These are phyloP conservation scores for Cubamyces sp. DNA, from an alignment of 768 basidiomycete species.

Conservation along the genomic window DNA sequence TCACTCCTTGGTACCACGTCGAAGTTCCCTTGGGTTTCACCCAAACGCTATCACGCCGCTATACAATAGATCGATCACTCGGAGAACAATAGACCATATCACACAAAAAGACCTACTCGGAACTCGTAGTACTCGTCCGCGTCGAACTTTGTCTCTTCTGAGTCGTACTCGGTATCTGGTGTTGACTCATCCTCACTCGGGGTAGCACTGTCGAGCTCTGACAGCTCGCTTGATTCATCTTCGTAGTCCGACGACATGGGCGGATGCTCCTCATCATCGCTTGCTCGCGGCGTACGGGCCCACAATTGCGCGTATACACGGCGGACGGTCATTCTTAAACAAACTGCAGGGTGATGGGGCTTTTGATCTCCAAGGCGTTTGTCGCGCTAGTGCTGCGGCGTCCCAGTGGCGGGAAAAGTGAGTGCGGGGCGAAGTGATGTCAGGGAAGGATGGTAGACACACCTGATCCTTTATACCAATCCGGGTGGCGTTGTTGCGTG, in stretches of 20 bases:
- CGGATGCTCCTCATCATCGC: slow-evolving; percentile 16
- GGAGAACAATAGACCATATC: neutral
- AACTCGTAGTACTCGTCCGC: slow-evolving; percentile 6
- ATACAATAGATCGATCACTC: neutral
- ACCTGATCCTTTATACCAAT: slow-evolving; percentile 17
- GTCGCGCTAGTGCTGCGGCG: neutral
- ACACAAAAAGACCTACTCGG: slow-evolving; percentile 13
- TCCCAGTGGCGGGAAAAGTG: slow-evolving; percentile 10
- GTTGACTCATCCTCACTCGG: slow-evolving; percentile 17
- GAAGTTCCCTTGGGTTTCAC: slow-evolving; percentile 17
- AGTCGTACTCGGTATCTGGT: slow-evolving; percentile 20
- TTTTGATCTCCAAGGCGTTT: slow-evolving; percentile 5
- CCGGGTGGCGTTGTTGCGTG: slow-evolving; percentile 19
- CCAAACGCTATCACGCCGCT: slow-evolving; percentile 19
- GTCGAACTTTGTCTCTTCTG: slow-evolving; percentile 10
- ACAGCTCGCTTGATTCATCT: slow-evolving; percentile 19
- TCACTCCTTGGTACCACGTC: slow-evolving; percentile 18
- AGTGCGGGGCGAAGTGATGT: slow-evolving; percentile 9
- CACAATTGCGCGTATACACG: slow-evolving; percentile 2
- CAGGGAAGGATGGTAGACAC: neutral
- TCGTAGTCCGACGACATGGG: slow-evolving; percentile 1
- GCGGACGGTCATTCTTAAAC: slow-evolving; percentile 8
- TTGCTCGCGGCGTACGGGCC: slow-evolving; percentile 13
- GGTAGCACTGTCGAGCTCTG: slow-evolving; percentile 16
- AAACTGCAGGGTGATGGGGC: neutral